phyloP scores from a whole-genome alignment of 148 eudicot genomes.

The Mesembryanthemum crystallinum region DNA sequence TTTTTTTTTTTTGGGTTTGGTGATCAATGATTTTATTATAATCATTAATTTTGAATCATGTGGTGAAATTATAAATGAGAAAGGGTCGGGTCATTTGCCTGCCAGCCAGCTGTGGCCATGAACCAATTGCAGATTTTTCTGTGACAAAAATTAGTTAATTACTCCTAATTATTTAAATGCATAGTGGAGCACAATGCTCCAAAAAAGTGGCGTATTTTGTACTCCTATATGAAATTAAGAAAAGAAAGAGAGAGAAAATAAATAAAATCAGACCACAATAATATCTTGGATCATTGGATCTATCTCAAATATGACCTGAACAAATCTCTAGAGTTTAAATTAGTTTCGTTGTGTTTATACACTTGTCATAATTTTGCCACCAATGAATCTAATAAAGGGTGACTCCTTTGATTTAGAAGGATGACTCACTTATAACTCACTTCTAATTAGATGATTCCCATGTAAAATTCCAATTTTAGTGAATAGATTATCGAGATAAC shows the following conservation, averaged over 20 bases:
- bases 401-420: no score
- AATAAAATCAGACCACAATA: not conserved
- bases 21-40: not conserved
- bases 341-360: no score
- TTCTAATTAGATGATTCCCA: no score
- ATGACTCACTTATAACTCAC: no score
- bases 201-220: not conserved
- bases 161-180: not conserved
- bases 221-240: not conserved
- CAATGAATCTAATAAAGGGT: no score
- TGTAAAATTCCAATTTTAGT: no score
- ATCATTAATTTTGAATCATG: constrained; percentile 22
- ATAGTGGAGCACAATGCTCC: constrained; percentile 16
- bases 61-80: constrained; percentile 21
- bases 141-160: constrained; percentile 1
- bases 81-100: constrained; percentile 22
- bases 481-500: no score
- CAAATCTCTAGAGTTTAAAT: no score
- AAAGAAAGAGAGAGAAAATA: not conserved
- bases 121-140: constrained; percentile 3
- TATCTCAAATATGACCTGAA: no score
- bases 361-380: no score
- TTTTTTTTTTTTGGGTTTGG: not conserved
- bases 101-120: constrained; percentile 26
- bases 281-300: no score